Conservation (phyloP, 768 basidiomycete species). For the Kwoniella mangroviensis region DNA sequence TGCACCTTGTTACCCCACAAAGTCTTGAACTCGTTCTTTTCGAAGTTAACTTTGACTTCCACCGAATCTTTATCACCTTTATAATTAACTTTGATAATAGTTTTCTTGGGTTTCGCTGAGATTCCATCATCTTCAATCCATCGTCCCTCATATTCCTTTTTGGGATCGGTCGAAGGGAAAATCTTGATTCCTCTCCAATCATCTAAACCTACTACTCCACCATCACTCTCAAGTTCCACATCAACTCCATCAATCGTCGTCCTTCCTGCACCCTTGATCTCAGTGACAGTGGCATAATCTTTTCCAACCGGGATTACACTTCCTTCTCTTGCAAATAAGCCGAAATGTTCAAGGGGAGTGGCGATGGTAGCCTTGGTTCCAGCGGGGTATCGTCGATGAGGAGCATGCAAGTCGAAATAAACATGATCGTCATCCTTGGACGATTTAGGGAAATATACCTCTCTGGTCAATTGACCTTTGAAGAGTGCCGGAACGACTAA, state of each 20-base stretch:
- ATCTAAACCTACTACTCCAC: constrained; percentile 55
- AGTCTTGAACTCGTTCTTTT: constrained; percentile 44
- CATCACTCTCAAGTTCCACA: constrained; percentile 41
- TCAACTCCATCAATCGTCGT: constrained; percentile 51
- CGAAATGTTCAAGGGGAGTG: constrained; percentile 52
- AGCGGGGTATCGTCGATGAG: constrained; percentile 32
- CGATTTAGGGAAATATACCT: constrained; percentile 55
- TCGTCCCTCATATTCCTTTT: constrained; percentile 23
- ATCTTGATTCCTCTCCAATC: constrained; percentile 56
- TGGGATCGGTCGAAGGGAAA: constrained; percentile 41
- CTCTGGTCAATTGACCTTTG: constrained; percentile 39
- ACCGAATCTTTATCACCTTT: constrained; percentile 29
- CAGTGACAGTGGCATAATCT: constrained; percentile 50
- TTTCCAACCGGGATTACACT: constrained; percentile 55
- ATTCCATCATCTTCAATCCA: constrained; percentile 59
- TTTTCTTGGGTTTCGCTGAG: constrained; percentile 41
- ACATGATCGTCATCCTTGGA: constrained; percentile 35
- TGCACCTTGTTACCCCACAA: constrained; percentile 46
- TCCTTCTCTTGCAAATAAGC: constrained; percentile 55
- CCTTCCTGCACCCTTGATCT: constrained; percentile 38
- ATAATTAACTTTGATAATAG: constrained; percentile 44
- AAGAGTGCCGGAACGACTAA: constrained; percentile 51
- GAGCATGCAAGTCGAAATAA: constrained; percentile 51
- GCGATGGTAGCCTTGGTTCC: constrained; percentile 43
- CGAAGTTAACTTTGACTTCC: constrained; percentile 36